Percentiles rank a stretch among this genome's conserved stretches.
These are phyloP conservation scores for Daedaleopsis sinensis DNA, from an alignment of 768 basidiomycete species.

Conservation along the genomic window DNA sequence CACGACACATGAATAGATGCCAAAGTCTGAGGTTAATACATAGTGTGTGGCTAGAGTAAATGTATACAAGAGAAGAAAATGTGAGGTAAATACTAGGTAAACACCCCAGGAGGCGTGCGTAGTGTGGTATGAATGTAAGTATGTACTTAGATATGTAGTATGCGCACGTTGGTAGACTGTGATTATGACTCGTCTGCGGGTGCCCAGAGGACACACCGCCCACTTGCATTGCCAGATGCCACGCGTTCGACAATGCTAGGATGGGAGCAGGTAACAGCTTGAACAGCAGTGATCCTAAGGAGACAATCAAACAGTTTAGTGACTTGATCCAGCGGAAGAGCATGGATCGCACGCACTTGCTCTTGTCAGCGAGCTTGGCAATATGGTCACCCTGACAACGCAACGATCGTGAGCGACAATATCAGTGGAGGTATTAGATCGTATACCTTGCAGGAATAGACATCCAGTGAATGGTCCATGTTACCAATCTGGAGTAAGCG, in stretches of 20 bases:
- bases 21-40: no score
- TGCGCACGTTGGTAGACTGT: no score
- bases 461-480: constrained; percentile 78
- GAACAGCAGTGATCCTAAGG: constrained; percentile 74
- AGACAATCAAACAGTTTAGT: not conserved
- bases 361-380: constrained; percentile 59
- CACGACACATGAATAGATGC: no score
- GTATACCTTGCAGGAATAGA: constrained; percentile 74
- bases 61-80: not conserved
- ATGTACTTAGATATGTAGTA: not conserved
- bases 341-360: constrained; percentile 43
- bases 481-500: constrained; percentile 59
- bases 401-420: not conserved
- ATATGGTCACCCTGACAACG: constrained; percentile 65
- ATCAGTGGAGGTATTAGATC: constrained; percentile 1
- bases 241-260: constrained; percentile 74
- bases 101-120: no score
- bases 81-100: no score
- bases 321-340: not conserved
- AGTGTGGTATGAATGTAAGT: no score
- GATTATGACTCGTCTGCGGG: constrained; percentile 33
- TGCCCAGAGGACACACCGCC: constrained; percentile 83
- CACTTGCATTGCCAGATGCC: constrained; percentile 78
- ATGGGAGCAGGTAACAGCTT: constrained; percentile 91
- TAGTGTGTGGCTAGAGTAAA: no score